Base-by-base conservation (phyloP, 2,329 filamentous ascomycete species). In the Kalaharituber pfeilii region DNA sequence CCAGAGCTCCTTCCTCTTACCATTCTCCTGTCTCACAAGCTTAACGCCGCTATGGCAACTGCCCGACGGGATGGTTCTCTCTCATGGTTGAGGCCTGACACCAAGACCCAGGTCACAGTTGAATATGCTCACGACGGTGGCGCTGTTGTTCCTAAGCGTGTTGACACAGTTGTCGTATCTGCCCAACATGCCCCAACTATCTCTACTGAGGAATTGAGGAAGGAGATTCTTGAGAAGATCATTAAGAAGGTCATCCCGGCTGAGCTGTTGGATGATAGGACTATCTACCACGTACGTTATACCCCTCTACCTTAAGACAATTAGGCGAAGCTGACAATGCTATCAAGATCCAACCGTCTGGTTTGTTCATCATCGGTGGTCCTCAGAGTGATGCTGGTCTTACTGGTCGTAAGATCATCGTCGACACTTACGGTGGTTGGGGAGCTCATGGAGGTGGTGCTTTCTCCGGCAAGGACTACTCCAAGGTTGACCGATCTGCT, bases 391-490 rank as follows among this genome's bases (percentile, higher is more conserved):
- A 98, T 67, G 91, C 91, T 67, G 91, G 91, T 80, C 79, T 98
- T 62, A 98, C 91, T 62, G 91, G 91, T 71, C 88, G 91, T 69
- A 98, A 98, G 82, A 98, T 98, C 80, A 84, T 95, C 64, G 91
- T 98, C 70, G 91, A 98, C 76, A 96, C 91, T 71, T 98, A 98
- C 76, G 91, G 91, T 77, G 91, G 91, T 67, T 96, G 91, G 91
- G 91, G 91, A 75, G 91, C 91, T 66, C 91, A 98, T 79, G 91
- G 91, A 78, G 91, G 91, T 78, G 91, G 91, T 83, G 91, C 91
- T 72, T 98, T 98, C 84, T 96, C 91, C 67, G 91, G 91, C 68
- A 98, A 98, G 83, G 91, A 98, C 73, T 98, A 95, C 81, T 95
- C 87, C 79, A 98, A 98, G 81, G 91, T 98, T 73, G 91, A 98